These are phyloP conservation scores for Emmonsia crescens DNA, from an alignment of 2,329 filamentous ascomycete species.

Conservation along the genomic window DNA sequence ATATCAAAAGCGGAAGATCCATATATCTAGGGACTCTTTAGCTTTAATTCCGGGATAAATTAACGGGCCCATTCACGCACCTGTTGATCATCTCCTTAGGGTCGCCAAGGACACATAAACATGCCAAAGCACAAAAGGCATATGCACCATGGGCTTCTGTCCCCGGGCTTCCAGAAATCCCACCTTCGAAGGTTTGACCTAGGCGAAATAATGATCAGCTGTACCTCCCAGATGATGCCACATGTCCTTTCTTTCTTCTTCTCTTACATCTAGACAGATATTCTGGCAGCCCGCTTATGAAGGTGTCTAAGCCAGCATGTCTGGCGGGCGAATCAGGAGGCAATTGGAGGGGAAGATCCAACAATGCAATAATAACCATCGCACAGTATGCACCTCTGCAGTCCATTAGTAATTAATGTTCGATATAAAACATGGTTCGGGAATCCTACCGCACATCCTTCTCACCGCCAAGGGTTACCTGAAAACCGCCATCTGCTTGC, in stretches of 20 bases:
- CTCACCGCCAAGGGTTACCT: slow-evolving; percentile 75
- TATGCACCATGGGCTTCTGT: slow-evolving; percentile 94
- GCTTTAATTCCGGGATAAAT: background rate
- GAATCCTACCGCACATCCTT: slow-evolving; percentile 69
- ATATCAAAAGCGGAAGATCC: slow-evolving; percentile 63
- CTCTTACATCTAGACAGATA: slow-evolving; percentile 73
- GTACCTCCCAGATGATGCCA: slow-evolving; percentile 2
- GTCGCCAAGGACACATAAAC: slow-evolving; percentile 71
- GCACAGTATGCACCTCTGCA: slow-evolving; percentile 82
- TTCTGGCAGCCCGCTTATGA: slow-evolving; percentile 63
- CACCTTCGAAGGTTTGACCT: slow-evolving; percentile 93
- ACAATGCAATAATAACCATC: slow-evolving; percentile 68
- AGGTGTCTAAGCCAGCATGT: slow-evolving; percentile 50
- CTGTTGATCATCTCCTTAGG: slow-evolving; percentile 63
- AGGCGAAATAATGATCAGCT: slow-evolving; percentile 7
- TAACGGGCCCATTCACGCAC: slow-evolving; percentile 38
- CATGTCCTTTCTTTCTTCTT: slow-evolving; percentile 2
- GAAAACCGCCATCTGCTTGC: slow-evolving; percentile 79
- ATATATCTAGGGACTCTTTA: slow-evolving; percentile 49
- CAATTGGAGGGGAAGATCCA: slow-evolving; percentile 72
- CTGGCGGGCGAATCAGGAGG: slow-evolving; percentile 60
- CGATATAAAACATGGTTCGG: background rate
- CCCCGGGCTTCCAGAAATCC: slow-evolving; percentile 73
- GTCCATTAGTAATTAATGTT: slow-evolving; percentile 7
- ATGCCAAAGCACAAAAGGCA: slow-evolving; percentile 86